phyloP scores from a whole-genome alignment of 225 moss, liverwort and hornwort species.

The Climacium dendroides region DNA sequence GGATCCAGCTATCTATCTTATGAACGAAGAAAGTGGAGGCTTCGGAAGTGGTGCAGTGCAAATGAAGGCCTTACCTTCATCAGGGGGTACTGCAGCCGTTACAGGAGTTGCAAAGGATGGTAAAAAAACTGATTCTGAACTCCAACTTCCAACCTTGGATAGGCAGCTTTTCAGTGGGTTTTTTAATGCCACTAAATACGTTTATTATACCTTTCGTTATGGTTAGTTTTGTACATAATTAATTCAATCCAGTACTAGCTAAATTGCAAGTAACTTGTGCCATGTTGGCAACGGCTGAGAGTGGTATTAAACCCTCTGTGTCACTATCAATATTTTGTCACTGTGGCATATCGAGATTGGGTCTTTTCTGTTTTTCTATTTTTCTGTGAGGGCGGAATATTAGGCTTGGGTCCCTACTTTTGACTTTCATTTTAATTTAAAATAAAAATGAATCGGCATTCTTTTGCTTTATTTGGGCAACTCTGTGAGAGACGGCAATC shows the following conservation, averaged over 20 bases:
- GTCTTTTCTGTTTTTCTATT: neutral
- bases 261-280: too few species aligned
- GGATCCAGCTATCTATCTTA: constrained; percentile 82
- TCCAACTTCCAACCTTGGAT: neutral
- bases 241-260: neutral
- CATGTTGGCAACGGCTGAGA: neutral
- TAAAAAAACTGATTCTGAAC: neutral
- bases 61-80: constrained; percentile 28
- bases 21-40: constrained; percentile 67
- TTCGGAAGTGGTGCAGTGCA: constrained; percentile 23
- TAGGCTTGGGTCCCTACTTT: neutral
- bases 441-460: neutral
- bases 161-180: neutral
- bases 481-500: neutral
- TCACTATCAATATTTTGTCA: neutral
- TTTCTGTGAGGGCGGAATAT: neutral
- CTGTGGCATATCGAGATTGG: neutral
- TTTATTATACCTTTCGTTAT: neutral
- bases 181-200: neutral
- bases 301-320: neutral
- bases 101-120: constrained; percentile 13
- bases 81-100: constrained; percentile 15
- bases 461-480: neutral
- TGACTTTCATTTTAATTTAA: neutral
- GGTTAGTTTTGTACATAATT: neutral